Evolutionary conservation across 1,284 basidiomycete genomes (phyloP).

Genomic region (Ceratobasidium sp.): DNA sequence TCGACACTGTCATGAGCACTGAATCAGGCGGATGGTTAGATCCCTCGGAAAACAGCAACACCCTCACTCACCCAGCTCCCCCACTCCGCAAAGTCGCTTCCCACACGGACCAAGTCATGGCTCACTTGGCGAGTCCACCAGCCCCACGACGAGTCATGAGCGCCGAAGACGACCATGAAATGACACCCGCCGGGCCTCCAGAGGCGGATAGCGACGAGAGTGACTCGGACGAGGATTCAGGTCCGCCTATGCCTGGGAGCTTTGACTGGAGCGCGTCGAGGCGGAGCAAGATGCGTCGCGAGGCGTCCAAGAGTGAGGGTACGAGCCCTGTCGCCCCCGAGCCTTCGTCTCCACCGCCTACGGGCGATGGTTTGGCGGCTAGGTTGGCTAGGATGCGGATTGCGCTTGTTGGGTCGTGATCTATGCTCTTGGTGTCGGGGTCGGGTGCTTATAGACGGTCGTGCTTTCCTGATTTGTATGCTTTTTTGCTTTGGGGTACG

Average conservation of each 20-base stretch:
- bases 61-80: not conserved
- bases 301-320: not conserved
- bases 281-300: slow-evolving; percentile 20
- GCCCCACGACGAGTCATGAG: slow-evolving; percentile 34
- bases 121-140: slow-evolving; percentile 20
- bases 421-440: not conserved
- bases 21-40: slow-evolving; percentile 33
- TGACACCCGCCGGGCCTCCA: slow-evolving; percentile 1
- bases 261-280: slow-evolving; percentile 36
- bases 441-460: slow-evolving; percentile 6
- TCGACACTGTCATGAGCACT: slow-evolving; percentile 1
- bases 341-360: slow-evolving; percentile 4
- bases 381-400: slow-evolving; percentile 30
- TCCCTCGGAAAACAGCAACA: not conserved
- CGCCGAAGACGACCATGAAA: slow-evolving; percentile 31
- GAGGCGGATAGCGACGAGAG: slow-evolving; percentile 22
- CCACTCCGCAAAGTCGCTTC: slow-evolving; percentile 39
- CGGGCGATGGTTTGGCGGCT: slow-evolving; percentile 21
- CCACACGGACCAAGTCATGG: slow-evolving; percentile 8
- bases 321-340: not conserved
- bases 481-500: slow-evolving; percentile 18
- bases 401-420: slow-evolving; percentile 35
- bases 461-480: slow-evolving; percentile 9
- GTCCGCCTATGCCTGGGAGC: slow-evolving; percentile 25
- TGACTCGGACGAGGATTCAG: slow-evolving; percentile 4